Evolutionary conservation across 2,329 filamentous ascomycete genomes (phyloP).

Genomic region (Pleoardoris graminearum): DNA sequence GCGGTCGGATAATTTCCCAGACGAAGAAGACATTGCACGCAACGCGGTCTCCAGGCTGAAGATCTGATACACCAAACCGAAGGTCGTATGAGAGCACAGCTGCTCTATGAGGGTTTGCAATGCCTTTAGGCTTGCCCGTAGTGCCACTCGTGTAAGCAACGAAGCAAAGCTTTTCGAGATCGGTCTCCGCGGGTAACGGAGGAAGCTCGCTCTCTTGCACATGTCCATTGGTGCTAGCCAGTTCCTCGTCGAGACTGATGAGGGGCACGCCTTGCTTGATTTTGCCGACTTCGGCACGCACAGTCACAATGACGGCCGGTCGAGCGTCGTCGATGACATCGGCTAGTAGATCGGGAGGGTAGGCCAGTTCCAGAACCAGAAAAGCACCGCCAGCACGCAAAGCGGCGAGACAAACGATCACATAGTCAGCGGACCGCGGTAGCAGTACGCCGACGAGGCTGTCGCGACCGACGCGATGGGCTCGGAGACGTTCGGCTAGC

Average conservation of each 20-base stretch:
- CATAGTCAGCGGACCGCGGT: conserved; percentile 75
- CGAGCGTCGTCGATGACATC: conserved; percentile 77
- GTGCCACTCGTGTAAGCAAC: conserved; percentile 82
- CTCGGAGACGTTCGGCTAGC: conserved; percentile 67
- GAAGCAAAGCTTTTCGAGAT: conserved; percentile 74
- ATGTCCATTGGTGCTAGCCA: conserved; percentile 25
- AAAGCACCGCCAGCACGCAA: conserved; percentile 79
- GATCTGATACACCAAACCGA: conserved; percentile 70
- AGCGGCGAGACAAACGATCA: conserved; percentile 77
- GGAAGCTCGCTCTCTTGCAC: conserved; percentile 51
- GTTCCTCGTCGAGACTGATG: conserved; percentile 63
- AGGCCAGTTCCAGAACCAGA: conserved; percentile 77
- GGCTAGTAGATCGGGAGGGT: conserved; percentile 71
- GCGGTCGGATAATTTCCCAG: conserved; percentile 79
- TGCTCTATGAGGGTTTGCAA: conserved; percentile 76
- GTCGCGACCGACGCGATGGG: conserved; percentile 72
- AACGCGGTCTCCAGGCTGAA: conserved; percentile 72
- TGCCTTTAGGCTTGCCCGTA: conserved; percentile 79
- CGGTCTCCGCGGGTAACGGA: conserved; percentile 63
- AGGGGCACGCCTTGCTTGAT: conserved; percentile 66
- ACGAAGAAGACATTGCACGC: conserved; percentile 90
- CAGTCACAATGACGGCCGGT: conserved; percentile 71
- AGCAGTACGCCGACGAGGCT: conserved; percentile 75
- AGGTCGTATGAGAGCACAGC: conserved; percentile 74
- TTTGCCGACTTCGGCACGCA: conserved; percentile 64